A percentile compares a stretch with the other conserved stretches of the same genome.
Evolutionary conservation across 257 asterid species (phyloP).

Genomic region (Cinchona pubescens): DNA sequence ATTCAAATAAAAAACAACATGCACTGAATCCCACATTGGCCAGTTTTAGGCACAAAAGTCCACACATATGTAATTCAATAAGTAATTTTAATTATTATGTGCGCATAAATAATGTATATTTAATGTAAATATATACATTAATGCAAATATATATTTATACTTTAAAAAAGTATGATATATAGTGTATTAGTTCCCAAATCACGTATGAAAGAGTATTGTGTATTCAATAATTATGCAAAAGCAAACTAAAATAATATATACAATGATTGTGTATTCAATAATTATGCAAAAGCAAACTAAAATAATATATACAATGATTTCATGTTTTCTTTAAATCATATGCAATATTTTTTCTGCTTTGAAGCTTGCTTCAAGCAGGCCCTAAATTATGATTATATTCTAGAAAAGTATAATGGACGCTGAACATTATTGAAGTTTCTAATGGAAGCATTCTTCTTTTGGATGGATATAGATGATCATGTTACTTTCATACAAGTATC

Average conservation of each 20-base stretch:
- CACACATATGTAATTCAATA: no score
- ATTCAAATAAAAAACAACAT: neutral
- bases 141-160: no score
- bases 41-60: no score
- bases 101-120: no score
- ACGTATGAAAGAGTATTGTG: no score
- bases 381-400: constrained; percentile 4
- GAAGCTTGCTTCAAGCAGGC: neutral
- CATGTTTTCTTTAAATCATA: neutral
- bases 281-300: neutral
- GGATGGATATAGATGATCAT: neutral
- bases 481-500: constrained; percentile 11
- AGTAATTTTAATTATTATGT: no score
- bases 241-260: constrained; percentile 14
- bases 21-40: neutral
- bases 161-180: no score
- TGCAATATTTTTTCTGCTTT: neutral
- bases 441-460: neutral
- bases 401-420: constrained; percentile 6
- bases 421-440: constrained; percentile 5
- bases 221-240: neutral
- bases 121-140: no score
- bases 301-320: constrained; percentile 24
- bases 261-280: constrained; percentile 25
- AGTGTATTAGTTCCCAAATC: no score